Conservation (phyloP, 768 basidiomycete species). For the Boletellus emodensis region DNA sequence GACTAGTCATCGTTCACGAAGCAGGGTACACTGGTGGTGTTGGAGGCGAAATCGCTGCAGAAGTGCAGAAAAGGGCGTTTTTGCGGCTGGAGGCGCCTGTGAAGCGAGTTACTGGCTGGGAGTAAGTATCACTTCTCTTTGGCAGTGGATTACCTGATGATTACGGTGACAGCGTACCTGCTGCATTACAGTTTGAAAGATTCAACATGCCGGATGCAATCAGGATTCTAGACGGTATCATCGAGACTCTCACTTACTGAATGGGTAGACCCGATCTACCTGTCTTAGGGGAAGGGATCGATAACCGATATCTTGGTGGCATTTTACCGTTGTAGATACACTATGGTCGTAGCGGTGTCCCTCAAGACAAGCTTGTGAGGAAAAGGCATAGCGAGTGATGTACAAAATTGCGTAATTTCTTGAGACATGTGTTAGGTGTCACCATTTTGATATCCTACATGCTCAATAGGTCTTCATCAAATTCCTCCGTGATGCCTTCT, state of each 20-base stretch:
- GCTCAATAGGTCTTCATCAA: constrained; percentile 43
- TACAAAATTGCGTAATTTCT: not conserved
- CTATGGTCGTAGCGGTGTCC: not conserved
- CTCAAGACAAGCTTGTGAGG: not conserved
- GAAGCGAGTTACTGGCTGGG: constrained; percentile 86
- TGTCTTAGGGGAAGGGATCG: not conserved
- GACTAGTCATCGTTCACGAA: constrained; percentile 89
- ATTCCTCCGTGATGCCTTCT: constrained; percentile 50
- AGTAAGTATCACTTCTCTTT: constrained; percentile 54
- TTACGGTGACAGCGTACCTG: constrained; percentile 57
- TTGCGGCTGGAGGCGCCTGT: constrained; percentile 86
- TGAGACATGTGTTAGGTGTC: not conserved
- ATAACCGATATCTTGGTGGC: not conserved
- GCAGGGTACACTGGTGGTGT: constrained; percentile 83
- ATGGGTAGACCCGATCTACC: not conserved
- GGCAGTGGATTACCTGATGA: not conserved
- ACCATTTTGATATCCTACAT: constrained; percentile 1
- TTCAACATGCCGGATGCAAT: constrained; percentile 89
- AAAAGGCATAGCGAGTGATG: constrained; percentile 1
- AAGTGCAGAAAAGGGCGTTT: constrained; percentile 86
- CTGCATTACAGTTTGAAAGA: constrained; percentile 83
- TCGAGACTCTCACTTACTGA: constrained; percentile 78
- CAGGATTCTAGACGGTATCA: constrained; percentile 74
- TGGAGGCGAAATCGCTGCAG: constrained; percentile 90
- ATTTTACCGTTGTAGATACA: not conserved